Evolutionary conservation across 2,329 filamentous ascomycete species (phyloP), one percentile per base, ranked within the genome.

Genomic region (Paraphoma chrysanthemicola): DNA sequence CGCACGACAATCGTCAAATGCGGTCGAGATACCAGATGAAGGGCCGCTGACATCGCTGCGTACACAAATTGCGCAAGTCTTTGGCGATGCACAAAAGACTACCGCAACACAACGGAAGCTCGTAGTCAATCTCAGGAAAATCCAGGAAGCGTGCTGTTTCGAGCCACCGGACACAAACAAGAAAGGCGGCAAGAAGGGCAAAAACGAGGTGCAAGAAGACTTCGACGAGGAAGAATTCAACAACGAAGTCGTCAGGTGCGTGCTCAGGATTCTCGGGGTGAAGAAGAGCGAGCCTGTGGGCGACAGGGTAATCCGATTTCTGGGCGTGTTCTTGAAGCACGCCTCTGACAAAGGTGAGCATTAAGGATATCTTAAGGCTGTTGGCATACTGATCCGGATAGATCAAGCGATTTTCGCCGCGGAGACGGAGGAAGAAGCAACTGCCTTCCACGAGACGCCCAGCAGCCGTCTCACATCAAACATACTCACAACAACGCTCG

Each of bases 281-380:
- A 96, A 94, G 82, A 98, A 97, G 82, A 90, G 91, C 38, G 95
- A 99, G 79, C 83, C 86, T 12, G 93, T 91, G 1, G 95, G 93
- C 23, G 94, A 98, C 75, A 88, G 91, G 68, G 85, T 90, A 14
- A 86, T 98, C 56, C 87, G 91, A 44, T 99, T 99, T 73, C 80
- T 96, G 59, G 92, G 91, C n/a, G 81, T 92, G 41, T 99, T 96
- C 76, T 79, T 99, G 67, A 88, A 88, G 62, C 86, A 93, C 71
- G 83, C 86, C 1, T 80, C 80, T 14, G 84, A 87, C 56, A 88
- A 87, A 72, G 84, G 84, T 82, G 71, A n/a, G 67, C 49, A 16
- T 42, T 12, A 23, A 6, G 5, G 8, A 38, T 6, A 2, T 42
- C 31, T 10, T 10, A 17, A 36, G 39, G 3, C 7, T 30, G 23